Base-by-base conservation (phyloP, 2,329 filamentous ascomycete species). In the Phaeophleospora eucalypticola region DNA sequence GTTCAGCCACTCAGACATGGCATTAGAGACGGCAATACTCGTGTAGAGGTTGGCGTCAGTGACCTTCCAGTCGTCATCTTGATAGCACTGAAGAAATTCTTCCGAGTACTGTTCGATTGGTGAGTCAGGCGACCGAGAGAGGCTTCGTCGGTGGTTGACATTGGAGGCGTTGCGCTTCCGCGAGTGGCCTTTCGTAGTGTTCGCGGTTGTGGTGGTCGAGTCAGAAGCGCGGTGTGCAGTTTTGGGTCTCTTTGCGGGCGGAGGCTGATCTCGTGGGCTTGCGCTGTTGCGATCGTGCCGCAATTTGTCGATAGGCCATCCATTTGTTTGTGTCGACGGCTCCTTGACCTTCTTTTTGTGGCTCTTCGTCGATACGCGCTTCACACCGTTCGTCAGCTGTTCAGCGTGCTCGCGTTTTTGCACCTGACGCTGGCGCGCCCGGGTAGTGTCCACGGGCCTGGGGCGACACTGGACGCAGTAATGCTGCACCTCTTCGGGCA, bases 281-380 rank as follows among this genome's bases (percentile, higher is more conserved):
- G 70, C 72, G 44, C 69, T 75, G 52, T 74, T 74, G 24, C 71
- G 74, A 46, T 76, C 73, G 24, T 77, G 77, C 43, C 86, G 83
- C 48, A 76, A 73, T 51, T 80, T 77, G 46, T 78, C 73, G 41
- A 80, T 58, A 20, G 72, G 67, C 71, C 73, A 82, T 41, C 86
- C 86, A 63, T 89, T 90, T 41, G 82, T 71, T 59, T 82, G 79
- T 24, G 83, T 66, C 20, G 69, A 71, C 8, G 65, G 62, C 41
- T 89, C 87, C 65, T 89, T 94, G 32, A 79, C 68, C 69, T 90
- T 95, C 75, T 94, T 96, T 74, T 90, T 95, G 64, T 89, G 86
- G 64, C 79, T 85, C 66, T 95, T 95, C 10, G 86, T 75, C 4
- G 84, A 78, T 7, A 84, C 81, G 51, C 89, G 81, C 68, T 90